A percentile compares a stretch with the other conserved stretches of the same genome.
phyloP scores from a whole-genome alignment of 257 asterid species.

The Rauvolfia tetraphylla region DNA sequence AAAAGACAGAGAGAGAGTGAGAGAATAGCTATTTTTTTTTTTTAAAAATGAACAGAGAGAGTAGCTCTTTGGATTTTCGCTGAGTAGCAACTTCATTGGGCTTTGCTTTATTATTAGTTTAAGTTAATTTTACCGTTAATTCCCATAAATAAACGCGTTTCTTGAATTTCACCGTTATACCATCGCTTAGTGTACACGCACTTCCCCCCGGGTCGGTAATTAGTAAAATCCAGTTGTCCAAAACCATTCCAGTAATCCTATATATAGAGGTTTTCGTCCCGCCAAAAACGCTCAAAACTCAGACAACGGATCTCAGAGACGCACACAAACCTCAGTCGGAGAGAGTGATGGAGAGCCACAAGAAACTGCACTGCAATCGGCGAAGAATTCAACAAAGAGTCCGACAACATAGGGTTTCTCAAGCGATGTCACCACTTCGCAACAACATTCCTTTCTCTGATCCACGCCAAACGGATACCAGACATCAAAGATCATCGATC shows the following conservation, averaged over 20 bases:
- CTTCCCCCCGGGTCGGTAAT: too few relatives aligned
- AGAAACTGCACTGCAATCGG: conserved; percentile 26
- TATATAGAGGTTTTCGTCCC: background rate
- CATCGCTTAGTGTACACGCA: too few relatives aligned
- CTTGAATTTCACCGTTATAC: too few relatives aligned
- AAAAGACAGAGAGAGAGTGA: too few relatives aligned
- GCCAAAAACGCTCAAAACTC: background rate
- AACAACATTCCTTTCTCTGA: conserved; percentile 36
- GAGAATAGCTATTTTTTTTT: too few relatives aligned
- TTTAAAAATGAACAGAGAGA: too few relatives aligned
- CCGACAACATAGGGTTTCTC: conserved; percentile 52
- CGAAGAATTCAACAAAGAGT: conserved; percentile 56
- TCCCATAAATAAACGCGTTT: too few relatives aligned
- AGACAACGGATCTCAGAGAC: background rate
- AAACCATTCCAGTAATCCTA: background rate
- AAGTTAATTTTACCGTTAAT: too few relatives aligned
- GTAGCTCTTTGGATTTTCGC: too few relatives aligned
- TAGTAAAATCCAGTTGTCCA: background rate
- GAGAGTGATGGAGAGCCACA: conserved; percentile 27
- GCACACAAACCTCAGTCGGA: background rate
- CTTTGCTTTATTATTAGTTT: too few relatives aligned
- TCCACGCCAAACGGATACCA: conserved; percentile 23
- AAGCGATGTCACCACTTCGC: conserved; percentile 42
- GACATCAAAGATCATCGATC: conserved; percentile 20
- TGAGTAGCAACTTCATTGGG: too few relatives aligned